Evolutionary conservation across 2,329 filamentous ascomycete genomes (phyloP), one percentile per base, ranked within the genome.

Genomic region (Pyrenophora graminea): DNA sequence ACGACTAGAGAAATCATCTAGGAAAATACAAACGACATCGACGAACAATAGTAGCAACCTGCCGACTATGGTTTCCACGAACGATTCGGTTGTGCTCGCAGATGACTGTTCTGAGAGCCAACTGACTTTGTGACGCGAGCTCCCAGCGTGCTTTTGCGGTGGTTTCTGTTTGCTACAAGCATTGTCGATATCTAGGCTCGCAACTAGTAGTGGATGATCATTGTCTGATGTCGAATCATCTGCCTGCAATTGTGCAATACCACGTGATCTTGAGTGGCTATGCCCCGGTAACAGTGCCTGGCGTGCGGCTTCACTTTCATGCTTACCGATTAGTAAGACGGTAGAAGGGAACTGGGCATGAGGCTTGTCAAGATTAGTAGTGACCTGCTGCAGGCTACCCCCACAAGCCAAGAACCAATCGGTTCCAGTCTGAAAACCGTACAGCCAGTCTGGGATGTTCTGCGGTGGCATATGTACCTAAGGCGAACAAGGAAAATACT

Each of bases 11-110:
- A 60, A 60, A 40, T 60, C 19, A 21, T 60, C 47, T n/a, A 58
- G 37, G 30, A 60, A 60, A 15, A 60, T 15, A 40, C 39, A 60
- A 19, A 60, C 6, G n/a, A 60, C 38, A 21, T 60, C 13, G n/a
- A 47, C 19, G 27, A 60, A 60, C 9, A 41, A 23, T 15, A 58
- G 43, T 10, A 60, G 37, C 25, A 60, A 45, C 27, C 13, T 48
- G 6, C 54, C 18, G 8, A 60, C 23, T 5, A 53, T 39, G 10
- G 21, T 53, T 31, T 58, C 31, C 7, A 59, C 31, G 9, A 56
- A 36, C 2, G 9, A 51, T 9, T 51, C 7, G 5, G 39, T 42
- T 34, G 10, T 6, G 2, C 8, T 30, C n/a, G 5, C 17, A 2
- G 27, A 19, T 41, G 7, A 37, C 8, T 39, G 4, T 12, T 51